Evolutionary conservation across 1,139 yeast species (phyloP).

Genomic region (Scheffersomyces insectosa): DNA sequence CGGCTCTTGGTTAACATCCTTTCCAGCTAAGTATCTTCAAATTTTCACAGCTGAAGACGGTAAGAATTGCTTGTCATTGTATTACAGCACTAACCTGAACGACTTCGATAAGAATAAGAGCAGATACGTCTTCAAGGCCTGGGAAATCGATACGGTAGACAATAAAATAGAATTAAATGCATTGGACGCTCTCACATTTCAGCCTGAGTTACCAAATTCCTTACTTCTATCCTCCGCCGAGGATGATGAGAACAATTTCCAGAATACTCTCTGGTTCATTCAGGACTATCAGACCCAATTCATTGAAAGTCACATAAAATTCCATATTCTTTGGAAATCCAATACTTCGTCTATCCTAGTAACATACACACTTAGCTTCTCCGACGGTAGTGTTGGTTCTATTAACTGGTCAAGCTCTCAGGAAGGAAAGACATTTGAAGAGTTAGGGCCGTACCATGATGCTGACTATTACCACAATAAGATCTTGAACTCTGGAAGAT

Average conservation of each 20-base stretch:
- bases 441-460: constrained; percentile 27
- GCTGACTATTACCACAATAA: constrained; percentile 41
- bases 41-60: constrained; percentile 8
- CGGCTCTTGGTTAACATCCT: constrained; percentile 30
- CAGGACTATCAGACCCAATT: constrained; percentile 40
- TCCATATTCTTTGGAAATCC: constrained; percentile 60
- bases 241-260: constrained; percentile 7
- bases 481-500: constrained; percentile 50
- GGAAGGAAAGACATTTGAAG: constrained; percentile 12
- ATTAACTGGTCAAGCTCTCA: constrained; percentile 18
- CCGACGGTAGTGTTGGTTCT: constrained; percentile 18
- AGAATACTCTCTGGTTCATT: constrained; percentile 43
- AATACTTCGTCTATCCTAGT: constrained; percentile 50
- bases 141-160: constrained; percentile 20
- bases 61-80: constrained; percentile 17
- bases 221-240: constrained; percentile 5
- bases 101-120: constrained; percentile 13
- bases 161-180: constrained; percentile 22
- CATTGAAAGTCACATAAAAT: constrained; percentile 22
- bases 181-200: constrained; percentile 28
- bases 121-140: constrained; percentile 24
- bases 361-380: constrained; percentile 18
- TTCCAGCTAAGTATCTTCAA: constrained; percentile 34
- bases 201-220: constrained; percentile 26
- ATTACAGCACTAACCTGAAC: constrained; percentile 11